These are phyloP conservation scores for Monilinia vaccinii-corymbosi DNA, from an alignment of 2,329 filamentous ascomycete species.

Conservation along the genomic window DNA sequence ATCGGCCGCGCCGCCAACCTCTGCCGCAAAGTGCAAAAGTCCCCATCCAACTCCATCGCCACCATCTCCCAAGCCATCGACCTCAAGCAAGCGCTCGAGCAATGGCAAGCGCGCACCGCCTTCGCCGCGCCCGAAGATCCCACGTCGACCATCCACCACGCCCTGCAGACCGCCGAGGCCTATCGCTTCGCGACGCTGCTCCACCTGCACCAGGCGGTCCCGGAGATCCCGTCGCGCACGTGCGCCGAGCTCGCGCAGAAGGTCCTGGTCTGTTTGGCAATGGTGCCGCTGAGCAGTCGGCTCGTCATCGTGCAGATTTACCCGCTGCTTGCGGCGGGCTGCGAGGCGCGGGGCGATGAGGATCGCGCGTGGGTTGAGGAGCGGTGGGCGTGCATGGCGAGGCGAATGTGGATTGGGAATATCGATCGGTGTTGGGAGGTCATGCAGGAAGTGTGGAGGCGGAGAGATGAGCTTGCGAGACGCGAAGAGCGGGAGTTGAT, in stretches of 20 bases:
- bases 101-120: constrained; percentile 42
- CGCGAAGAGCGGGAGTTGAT: constrained; percentile 17
- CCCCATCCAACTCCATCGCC: constrained; percentile 43
- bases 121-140: constrained; percentile 57
- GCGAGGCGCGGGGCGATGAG: constrained; percentile 49
- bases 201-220: constrained; percentile 59
- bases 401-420: constrained; percentile 56
- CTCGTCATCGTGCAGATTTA: constrained; percentile 62
- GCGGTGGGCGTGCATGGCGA: constrained; percentile 52
- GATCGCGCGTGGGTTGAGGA: constrained; percentile 55
- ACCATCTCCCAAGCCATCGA: constrained; percentile 54
- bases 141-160: constrained; percentile 51
- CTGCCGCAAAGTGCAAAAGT: constrained; percentile 51
- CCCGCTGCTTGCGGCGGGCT: constrained; percentile 58
- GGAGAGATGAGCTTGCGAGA: constrained; percentile 42
- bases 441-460: constrained; percentile 56
- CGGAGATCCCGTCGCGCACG: constrained; percentile 53
- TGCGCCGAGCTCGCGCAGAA: constrained; percentile 51
- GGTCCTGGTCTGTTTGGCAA: constrained; percentile 51
- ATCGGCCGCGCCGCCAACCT: constrained; percentile 58
- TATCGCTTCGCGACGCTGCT: constrained; percentile 59
- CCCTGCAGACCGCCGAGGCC: constrained; percentile 56
- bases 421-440: constrained; percentile 57
- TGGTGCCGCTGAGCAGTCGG: constrained; percentile 51
- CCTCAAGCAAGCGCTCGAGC: constrained; percentile 49